These are phyloP conservation scores for Hygrophorus russula DNA, from an alignment of 768 basidiomycete genomes.

Conservation along the genomic window DNA sequence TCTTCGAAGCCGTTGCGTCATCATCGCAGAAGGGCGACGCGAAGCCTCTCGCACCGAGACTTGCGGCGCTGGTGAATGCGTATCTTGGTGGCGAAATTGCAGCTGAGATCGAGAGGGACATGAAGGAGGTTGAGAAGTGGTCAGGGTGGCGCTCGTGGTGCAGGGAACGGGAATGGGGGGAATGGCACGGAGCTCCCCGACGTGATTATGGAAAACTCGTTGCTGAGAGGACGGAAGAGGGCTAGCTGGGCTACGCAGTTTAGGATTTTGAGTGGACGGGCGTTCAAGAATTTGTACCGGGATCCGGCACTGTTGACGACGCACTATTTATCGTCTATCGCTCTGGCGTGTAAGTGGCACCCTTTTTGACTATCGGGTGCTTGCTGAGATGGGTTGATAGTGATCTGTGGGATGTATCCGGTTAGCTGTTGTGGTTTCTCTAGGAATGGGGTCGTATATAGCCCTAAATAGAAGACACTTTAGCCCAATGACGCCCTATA, in stretches of 20 bases:
- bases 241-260: conserved; percentile 90
- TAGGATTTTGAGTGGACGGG: conserved; percentile 84
- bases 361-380: not conserved
- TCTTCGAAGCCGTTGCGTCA: conserved; percentile 49
- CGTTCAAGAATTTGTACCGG: conserved; percentile 96
- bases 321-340: conserved; percentile 81
- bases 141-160: conserved; percentile 13
- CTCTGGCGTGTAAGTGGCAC: conserved; percentile 60
- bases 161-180: conserved; percentile 15
- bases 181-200: conserved; percentile 40
- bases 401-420: conserved; percentile 54
- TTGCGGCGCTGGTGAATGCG: conserved; percentile 62
- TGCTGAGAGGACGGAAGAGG: conserved; percentile 63
- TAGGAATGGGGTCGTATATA: no score
- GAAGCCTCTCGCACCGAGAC: conserved; percentile 38
- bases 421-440: not conserved
- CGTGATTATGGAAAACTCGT: conserved; percentile 52
- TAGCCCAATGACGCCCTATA: no score
- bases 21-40: conserved; percentile 16
- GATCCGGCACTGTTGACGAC: conserved; percentile 87
- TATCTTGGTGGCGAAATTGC: conserved; percentile 63
- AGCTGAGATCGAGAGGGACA: conserved; percentile 48
- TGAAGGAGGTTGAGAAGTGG: conserved; percentile 33
- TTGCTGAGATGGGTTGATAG: conserved; percentile 23
- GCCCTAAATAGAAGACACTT: no score